A percentile compares a stretch with the other conserved stretches of the same genome.
phyloP scores from a whole-genome alignment of 2,329 filamentous ascomycete species.

The Diaporthe velutina region DNA sequence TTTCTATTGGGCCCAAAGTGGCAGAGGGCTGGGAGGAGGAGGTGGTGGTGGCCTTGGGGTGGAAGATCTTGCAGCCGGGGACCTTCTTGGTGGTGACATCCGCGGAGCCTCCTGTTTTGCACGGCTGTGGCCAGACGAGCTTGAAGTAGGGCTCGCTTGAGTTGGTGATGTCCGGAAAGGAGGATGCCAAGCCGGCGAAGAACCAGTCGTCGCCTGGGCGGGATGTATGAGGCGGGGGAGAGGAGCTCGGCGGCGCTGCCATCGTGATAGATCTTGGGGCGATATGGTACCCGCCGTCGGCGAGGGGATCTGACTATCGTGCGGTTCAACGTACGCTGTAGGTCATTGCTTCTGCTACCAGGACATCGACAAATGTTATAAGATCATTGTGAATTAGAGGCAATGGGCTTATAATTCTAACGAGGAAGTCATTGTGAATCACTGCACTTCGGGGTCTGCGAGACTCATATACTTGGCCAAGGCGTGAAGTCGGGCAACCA shows the following conservation, averaged over 20 bases:
- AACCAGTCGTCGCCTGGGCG: constrained; percentile 30
- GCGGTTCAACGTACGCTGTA: too few relatives aligned
- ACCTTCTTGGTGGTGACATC: neutral
- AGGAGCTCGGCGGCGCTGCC: neutral
- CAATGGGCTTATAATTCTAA: neutral
- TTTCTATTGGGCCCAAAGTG: too few relatives aligned
- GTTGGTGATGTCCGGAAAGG: constrained; percentile 37
- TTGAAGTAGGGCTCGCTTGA: constrained; percentile 38
- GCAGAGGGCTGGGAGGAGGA: neutral
- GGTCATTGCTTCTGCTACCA: neutral
- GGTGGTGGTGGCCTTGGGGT: constrained; percentile 21
- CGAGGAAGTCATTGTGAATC: neutral
- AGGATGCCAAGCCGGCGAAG: constrained; percentile 35
- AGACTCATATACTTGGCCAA: neutral
- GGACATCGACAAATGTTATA: neutral
- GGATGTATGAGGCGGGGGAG: neutral
- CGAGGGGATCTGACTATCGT: neutral
- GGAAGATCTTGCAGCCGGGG: constrained; percentile 37
- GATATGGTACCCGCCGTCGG: neutral
- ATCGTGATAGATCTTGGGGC: neutral
- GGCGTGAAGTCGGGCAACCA: neutral
- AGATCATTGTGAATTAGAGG: neutral
- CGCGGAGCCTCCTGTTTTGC: neutral
- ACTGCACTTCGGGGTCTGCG: neutral
- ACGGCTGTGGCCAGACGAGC: constrained; percentile 36